A percentile compares a stretch with the other conserved stretches of the same genome.
These are phyloP conservation scores for Lentinula sp. DNA, from an alignment of 768 basidiomycete species.

Conservation along the genomic window DNA sequence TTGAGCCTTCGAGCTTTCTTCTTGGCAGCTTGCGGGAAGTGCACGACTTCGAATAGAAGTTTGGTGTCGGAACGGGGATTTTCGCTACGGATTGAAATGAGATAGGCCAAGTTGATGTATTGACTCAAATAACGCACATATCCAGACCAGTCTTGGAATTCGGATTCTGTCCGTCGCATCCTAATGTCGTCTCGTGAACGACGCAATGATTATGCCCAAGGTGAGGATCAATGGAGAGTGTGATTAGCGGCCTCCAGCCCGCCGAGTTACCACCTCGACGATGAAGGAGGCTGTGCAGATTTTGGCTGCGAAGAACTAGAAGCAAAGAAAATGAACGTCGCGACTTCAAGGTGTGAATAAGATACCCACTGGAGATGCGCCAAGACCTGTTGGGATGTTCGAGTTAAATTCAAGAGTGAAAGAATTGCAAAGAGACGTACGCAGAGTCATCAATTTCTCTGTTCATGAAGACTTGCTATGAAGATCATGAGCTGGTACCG, in stretches of 20 bases:
- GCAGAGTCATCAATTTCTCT: not conserved
- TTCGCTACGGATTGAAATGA: slow-evolving; percentile 32
- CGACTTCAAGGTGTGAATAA: no score
- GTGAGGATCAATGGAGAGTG: slow-evolving; percentile 47
- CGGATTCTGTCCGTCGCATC: slow-evolving; percentile 64
- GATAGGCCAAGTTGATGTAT: not conserved
- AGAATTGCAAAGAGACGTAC: not conserved
- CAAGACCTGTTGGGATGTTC: not conserved
- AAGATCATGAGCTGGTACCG: not conserved
- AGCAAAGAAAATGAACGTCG: not conserved
- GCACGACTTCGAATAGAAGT: slow-evolving; percentile 40
- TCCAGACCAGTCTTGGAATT: slow-evolving; percentile 49
- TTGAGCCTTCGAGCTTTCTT: slow-evolving; percentile 44
- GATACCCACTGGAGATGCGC: not conserved
- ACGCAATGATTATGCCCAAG: slow-evolving; percentile 23
- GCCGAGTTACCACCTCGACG: not conserved
- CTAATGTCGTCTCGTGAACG: slow-evolving; percentile 45
- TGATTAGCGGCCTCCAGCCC: slow-evolving; percentile 61
- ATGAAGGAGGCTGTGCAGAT: not conserved
- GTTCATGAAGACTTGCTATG: not conserved
- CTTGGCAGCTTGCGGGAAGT: slow-evolving; percentile 49
- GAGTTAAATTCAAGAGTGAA: not conserved
- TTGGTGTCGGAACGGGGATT: slow-evolving; percentile 35
- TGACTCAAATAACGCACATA: slow-evolving; percentile 36
- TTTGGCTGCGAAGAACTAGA: not conserved